phyloP scores from a whole-genome alignment of 805 yeast genomes.

The Cyberlindnera maritima region DNA sequence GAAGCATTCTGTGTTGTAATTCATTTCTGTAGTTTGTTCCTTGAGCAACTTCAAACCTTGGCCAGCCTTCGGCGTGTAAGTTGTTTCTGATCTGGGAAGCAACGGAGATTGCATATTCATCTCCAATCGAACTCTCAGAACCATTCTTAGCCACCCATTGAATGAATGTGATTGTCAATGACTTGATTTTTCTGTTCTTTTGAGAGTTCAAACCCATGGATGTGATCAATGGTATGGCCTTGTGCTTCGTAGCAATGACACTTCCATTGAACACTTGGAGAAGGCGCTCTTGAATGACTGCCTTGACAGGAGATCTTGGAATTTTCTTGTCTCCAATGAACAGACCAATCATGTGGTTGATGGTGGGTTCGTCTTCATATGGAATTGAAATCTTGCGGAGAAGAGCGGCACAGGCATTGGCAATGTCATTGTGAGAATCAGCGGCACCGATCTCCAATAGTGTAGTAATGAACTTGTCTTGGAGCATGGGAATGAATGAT shows the following conservation, averaged over 20 bases:
- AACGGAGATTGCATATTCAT: conserved; percentile 40
- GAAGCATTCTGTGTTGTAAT: conserved; percentile 51
- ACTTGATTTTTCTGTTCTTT: conserved; percentile 36
- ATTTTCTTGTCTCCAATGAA: conserved; percentile 46
- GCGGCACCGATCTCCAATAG: conserved; percentile 62
- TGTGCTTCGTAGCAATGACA: conserved; percentile 43
- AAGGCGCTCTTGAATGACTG: conserved; percentile 54
- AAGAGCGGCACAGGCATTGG: conserved; percentile 50
- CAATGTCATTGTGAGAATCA: conserved; percentile 54
- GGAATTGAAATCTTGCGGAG: conserved; percentile 51
- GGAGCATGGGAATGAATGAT: conserved; percentile 35
- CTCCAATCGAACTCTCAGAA: conserved; percentile 9
- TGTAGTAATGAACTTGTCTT: conserved; percentile 37
- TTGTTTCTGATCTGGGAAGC: conserved; percentile 52
- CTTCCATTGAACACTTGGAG: conserved; percentile 49
- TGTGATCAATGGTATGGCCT: conserved; percentile 45
- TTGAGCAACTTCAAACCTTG: conserved; percentile 38
- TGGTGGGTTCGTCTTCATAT: conserved; percentile 44
- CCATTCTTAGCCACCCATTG: conserved; percentile 51
- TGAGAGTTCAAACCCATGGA: conserved; percentile 50
- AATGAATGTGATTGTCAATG: conserved; percentile 59
- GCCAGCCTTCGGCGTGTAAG: conserved; percentile 61
- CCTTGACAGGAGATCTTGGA: conserved; percentile 50
- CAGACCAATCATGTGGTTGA: conserved; percentile 43
- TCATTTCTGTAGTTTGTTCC: conserved; percentile 35